Conservation (phyloP, 1,284 basidiomycete species). For the Vanrija sp. region DNA sequence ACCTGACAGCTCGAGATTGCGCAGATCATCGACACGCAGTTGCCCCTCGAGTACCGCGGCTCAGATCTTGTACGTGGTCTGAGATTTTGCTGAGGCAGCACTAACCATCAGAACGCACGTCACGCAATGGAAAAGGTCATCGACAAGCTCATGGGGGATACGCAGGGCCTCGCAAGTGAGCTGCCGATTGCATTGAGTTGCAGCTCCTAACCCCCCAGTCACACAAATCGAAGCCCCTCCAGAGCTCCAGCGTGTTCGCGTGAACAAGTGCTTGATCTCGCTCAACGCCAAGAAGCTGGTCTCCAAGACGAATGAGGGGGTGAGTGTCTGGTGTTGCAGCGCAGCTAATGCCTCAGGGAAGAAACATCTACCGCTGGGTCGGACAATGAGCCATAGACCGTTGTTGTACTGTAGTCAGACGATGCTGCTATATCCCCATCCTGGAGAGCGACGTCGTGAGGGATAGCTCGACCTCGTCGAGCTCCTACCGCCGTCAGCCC, state of each 20-base stretch:
- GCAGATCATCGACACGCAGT: constrained; percentile 62
- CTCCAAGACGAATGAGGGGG: constrained; percentile 55
- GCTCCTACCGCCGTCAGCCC: too few species aligned
- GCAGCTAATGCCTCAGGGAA: constrained; percentile 3
- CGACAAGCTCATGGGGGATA: constrained; percentile 39
- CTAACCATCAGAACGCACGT: constrained; percentile 58
- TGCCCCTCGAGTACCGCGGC: constrained; percentile 87
- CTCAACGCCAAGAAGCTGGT: constrained; percentile 84
- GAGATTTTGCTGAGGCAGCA: not conserved
- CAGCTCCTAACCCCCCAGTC: constrained; percentile 54
- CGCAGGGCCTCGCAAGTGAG: constrained; percentile 29
- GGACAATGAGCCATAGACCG: not conserved
- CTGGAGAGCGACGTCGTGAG: too few species aligned
- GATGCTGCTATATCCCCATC: too few species aligned
- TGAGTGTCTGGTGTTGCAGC: constrained; percentile 28
- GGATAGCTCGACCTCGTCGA: too few species aligned
- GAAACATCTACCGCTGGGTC: constrained; percentile 12
- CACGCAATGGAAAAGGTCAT: constrained; percentile 69
- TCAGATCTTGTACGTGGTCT: constrained; percentile 65
- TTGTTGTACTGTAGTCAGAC: too few species aligned
- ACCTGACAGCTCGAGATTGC: constrained; percentile 55
- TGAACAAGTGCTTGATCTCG: constrained; percentile 89
- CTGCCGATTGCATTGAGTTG: not conserved
- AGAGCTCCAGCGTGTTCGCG: constrained; percentile 78
- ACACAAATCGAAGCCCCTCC: constrained; percentile 72